These are phyloP conservation scores for Danielozyma ontarioensis DNA, from an alignment of 805 yeast species.

Conservation along the genomic window DNA sequence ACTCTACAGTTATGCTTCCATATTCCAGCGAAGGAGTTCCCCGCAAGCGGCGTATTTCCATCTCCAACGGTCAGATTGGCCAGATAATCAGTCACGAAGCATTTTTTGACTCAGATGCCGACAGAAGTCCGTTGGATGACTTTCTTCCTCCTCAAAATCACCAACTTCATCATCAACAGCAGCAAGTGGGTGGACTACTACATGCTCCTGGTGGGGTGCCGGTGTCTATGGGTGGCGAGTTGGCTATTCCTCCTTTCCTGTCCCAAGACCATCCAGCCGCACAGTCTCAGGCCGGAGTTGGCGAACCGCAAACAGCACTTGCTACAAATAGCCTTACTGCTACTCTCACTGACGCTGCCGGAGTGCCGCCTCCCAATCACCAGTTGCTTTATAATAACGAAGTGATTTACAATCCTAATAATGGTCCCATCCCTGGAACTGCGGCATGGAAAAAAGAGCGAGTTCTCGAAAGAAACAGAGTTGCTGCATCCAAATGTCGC, in stretches of 20 bases:
- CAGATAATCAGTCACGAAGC: slow-evolving; percentile 54
- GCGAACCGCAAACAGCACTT: slow-evolving; percentile 1
- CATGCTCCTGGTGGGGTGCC: too few relatives aligned
- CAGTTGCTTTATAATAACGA: slow-evolving; percentile 51
- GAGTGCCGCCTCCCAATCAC: slow-evolving; percentile 46
- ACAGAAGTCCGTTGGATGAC: slow-evolving; percentile 14
- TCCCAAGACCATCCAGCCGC: not conserved
- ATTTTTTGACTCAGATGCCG: slow-evolving; percentile 22
- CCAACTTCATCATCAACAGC: slow-evolving; percentile 4
- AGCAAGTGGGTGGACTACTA: too few relatives aligned
- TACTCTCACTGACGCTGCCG: slow-evolving; percentile 20
- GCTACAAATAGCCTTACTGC: not conserved
- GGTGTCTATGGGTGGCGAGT: not conserved
- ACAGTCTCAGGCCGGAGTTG: not conserved
- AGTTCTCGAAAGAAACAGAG: slow-evolving; percentile 54
- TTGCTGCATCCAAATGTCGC: slow-evolving; percentile 68
- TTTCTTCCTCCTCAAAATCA: slow-evolving; percentile 5
- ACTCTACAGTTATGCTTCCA: slow-evolving; percentile 35
- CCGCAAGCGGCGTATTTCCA: slow-evolving; percentile 64
- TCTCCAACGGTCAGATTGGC: slow-evolving; percentile 81
- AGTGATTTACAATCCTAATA: slow-evolving; percentile 47
- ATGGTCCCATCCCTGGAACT: slow-evolving; percentile 57
- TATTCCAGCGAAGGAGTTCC: slow-evolving; percentile 27
- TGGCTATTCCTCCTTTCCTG: not conserved
- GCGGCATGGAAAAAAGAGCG: slow-evolving; percentile 67